Percentiles rank a stretch among this genome's conserved stretches.
Evolutionary conservation across 2,329 filamentous ascomycete genomes (phyloP).

Genomic region (Monosporascus ibericus): DNA sequence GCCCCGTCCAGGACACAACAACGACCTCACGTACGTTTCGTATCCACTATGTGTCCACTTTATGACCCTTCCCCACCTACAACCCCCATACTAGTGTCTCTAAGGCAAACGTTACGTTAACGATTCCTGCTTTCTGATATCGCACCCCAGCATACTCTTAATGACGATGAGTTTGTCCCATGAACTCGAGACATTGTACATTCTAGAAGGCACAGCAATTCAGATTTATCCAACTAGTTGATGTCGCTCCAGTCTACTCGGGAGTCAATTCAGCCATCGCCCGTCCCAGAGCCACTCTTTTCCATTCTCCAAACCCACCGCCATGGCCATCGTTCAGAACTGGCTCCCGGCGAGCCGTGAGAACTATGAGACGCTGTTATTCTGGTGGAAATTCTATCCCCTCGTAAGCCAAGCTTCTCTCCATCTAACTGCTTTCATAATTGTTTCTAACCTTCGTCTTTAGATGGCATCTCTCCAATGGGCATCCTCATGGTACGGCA

Average conservation of each 20-base stretch:
- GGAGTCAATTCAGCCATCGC: not conserved
- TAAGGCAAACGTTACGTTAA: no score
- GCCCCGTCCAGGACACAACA: no score
- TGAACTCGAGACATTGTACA: not conserved
- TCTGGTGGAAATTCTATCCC: constrained; percentile 49
- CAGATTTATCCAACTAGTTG: not conserved
- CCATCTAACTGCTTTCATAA: not conserved
- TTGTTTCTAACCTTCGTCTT: constrained; percentile 2
- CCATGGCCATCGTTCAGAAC: constrained; percentile 43
- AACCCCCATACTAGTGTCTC: no score
- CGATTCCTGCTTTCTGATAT: no score
- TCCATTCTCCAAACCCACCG: constrained; percentile 2
- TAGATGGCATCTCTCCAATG: constrained; percentile 72
- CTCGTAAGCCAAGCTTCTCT: constrained; percentile 33
- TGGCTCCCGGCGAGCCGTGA: constrained; percentile 54
- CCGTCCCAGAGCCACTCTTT: not conserved
- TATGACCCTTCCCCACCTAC: no score
- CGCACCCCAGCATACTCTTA: no score
- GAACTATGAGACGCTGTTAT: constrained; percentile 49
- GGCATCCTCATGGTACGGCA: constrained; percentile 73
- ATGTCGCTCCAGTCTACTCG: not conserved
- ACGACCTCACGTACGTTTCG: no score
- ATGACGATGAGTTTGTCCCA: no score
- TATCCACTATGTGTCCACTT: no score
- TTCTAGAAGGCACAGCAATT: not conserved